These are phyloP conservation scores for Elsinoe arachidis DNA, from an alignment of 2,329 filamentous ascomycete species.

Conservation along the genomic window DNA sequence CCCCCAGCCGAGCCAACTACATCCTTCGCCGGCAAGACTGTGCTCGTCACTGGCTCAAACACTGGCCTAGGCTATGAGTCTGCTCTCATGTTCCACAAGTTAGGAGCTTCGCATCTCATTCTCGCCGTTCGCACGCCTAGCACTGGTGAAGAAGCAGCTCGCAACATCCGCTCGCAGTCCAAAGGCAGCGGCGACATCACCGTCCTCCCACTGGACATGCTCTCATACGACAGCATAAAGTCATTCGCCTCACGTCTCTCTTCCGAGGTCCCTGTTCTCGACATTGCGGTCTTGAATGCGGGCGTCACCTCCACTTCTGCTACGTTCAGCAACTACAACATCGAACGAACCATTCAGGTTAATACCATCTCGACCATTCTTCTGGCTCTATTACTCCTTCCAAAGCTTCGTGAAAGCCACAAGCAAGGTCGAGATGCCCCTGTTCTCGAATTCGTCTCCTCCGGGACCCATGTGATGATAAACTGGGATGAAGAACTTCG, in stretches of 20 bases:
- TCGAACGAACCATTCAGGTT: conserved; percentile 45
- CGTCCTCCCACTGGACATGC: conserved; percentile 24
- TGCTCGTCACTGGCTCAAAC: conserved; percentile 29
- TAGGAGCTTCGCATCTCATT: conserved; percentile 32
- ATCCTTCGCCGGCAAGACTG: conserved; percentile 18
- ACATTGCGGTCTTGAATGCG: conserved; percentile 35
- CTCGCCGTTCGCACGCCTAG: conserved; percentile 28
- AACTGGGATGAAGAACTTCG: not conserved
- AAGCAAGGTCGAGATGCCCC: conserved; percentile 10
- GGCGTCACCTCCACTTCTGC: conserved; percentile 25
- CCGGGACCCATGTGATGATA: conserved; percentile 3
- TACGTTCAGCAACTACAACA: conserved; percentile 25
- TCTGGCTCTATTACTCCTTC: conserved; percentile 43
- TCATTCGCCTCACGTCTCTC: conserved; percentile 22
- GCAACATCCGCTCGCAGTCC: conserved; percentile 21
- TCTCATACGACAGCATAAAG: conserved; percentile 19
- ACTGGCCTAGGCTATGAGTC: conserved; percentile 33
- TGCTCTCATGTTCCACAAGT: conserved; percentile 28
- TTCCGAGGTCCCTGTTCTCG: conserved; percentile 26
- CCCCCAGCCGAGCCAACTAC: conserved; percentile 1
- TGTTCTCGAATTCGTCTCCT: conserved; percentile 8
- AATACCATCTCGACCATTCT: conserved; percentile 50
- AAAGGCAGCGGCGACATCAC: conserved; percentile 25
- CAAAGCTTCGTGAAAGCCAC: conserved; percentile 25
- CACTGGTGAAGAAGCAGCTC: conserved; percentile 31